Percentiles rank a stretch among this genome's conserved stretches.
phyloP scores from a whole-genome alignment of 2,329 filamentous ascomycete genomes.

The Penicillium sp. region DNA sequence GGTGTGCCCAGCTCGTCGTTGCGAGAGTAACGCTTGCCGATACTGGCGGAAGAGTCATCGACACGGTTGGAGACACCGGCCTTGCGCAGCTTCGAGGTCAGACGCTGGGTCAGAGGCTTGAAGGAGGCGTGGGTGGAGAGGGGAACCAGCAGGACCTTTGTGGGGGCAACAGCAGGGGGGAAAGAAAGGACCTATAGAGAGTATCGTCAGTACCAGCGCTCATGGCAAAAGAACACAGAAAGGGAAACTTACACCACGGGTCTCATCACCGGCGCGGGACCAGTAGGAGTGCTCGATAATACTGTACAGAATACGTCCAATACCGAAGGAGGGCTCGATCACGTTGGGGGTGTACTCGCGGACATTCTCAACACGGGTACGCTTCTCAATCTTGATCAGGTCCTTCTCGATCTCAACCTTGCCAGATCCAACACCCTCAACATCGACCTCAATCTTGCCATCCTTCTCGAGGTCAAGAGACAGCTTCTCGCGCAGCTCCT shows the following conservation, averaged over 20 bases:
- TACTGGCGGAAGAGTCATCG: conserved; percentile 86
- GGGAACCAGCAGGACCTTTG: conserved; percentile 89
- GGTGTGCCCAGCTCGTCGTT: conserved; percentile 96
- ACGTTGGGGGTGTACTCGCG: conserved; percentile 94
- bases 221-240: neutral
- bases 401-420: conserved; percentile 78
- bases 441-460: conserved; percentile 74
- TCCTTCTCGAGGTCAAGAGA: conserved; percentile 69
- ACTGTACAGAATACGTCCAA: conserved; percentile 89
- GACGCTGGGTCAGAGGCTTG: conserved; percentile 68
- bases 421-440: conserved; percentile 64
- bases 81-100: conserved; percentile 73
- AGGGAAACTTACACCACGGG: conserved; percentile 70
- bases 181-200: conserved; percentile 64
- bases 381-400: conserved; percentile 77
- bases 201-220: conserved; percentile 8
- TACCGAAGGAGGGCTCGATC: conserved; percentile 96
- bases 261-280: conserved; percentile 79
- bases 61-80: conserved; percentile 78
- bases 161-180: conserved; percentile 78
- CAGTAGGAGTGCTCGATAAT: conserved; percentile 95
- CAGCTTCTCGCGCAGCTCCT: conserved; percentile 77
- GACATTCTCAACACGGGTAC: conserved; percentile 75
- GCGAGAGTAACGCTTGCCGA: conserved; percentile 90
- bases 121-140: conserved; percentile 80